Evolutionary conservation across 148 eudicot genomes (phyloP).

Genomic region (Suaeda aralocaspica): DNA sequence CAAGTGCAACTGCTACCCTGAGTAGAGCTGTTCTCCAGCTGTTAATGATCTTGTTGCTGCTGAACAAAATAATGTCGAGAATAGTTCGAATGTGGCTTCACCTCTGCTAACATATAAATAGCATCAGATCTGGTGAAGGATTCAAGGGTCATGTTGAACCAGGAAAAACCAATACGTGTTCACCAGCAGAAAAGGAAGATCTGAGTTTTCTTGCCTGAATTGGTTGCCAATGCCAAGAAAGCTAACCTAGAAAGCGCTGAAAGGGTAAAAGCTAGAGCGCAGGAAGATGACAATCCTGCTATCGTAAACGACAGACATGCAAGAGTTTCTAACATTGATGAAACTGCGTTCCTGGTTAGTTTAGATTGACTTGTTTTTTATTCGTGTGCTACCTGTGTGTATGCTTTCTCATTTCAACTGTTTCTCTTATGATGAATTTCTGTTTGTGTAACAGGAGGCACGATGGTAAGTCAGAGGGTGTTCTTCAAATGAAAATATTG

Average conservation of each 20-base stretch:
- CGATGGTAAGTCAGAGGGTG: conserved; percentile 51
- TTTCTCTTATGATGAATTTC: neutral
- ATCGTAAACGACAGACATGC: conserved; percentile 21
- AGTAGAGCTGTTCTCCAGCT: conserved; percentile 27
- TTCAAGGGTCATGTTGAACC: conserved; percentile 17
- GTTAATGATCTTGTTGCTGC: conserved; percentile 16
- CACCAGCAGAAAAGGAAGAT: conserved; percentile 32
- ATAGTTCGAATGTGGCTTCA: conserved; percentile 23
- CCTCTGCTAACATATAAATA: conserved; percentile 22
- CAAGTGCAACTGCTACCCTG: conserved; percentile 22
- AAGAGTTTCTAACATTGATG: conserved; percentile 37
- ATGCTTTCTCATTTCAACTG: conserved; percentile 1
- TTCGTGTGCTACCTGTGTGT: neutral
- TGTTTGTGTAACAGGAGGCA: conserved; percentile 41
- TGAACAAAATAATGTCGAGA: conserved; percentile 22
- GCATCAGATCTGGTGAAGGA: conserved; percentile 18
- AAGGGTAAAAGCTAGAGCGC: conserved; percentile 57
- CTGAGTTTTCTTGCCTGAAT: conserved; percentile 57
- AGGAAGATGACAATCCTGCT: conserved; percentile 31
- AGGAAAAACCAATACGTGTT: conserved; percentile 25
- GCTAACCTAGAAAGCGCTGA: conserved; percentile 50
- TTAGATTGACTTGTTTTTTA: conserved; percentile 6
- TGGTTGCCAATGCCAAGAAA: conserved; percentile 53
- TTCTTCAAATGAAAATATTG: conserved; percentile 54
- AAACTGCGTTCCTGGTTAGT: conserved; percentile 49